Base-by-base conservation (phyloP, 805 yeast genomes). In the Wickerhamomyces silvicola region DNA sequence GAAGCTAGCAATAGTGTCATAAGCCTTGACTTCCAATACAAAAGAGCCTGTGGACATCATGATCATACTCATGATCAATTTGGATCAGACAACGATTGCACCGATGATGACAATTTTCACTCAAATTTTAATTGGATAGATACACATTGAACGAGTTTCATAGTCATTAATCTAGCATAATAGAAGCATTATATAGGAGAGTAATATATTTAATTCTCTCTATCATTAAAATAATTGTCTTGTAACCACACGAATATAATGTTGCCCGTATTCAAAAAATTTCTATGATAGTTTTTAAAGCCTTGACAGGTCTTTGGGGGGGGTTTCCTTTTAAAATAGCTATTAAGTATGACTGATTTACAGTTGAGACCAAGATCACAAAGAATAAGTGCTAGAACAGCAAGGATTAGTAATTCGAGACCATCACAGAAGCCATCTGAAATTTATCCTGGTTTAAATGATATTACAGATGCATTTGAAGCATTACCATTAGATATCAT, bases 381-480 rank as follows among this genome's bases (percentile, higher is more conserved):
- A 35, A 48, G 64, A 22, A 46, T 56, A 15, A 35, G 39, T 17
- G 41, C 43, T 10, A 32, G 39, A n/a, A 16, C 27, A 17, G 27
- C 20, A 18, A 12, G 25, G 19, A 46, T 45, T 30, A 16, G 19
- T 13, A 25, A 23, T 34, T 22, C 22, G 19, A 30, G 21, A 47
- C 49, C 43, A 41, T 48, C 29, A 37, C 42, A 34, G 10, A 28
- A 33, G 7, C 39, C 37, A 35, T 48, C 46, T 33, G 75, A 75
- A 47, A 50, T 72, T 31, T 78, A 70, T 43, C 94, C 96, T 0
- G 97, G 97, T 1, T 64, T 92, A 33, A 90, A 88, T 59, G 98
- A 92, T 55, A 73, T 92, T 34, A 68, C 84, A 27, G 98, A 92
- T 60, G 88, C 87, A 1, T 72, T 90, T 31, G 94, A 87, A 52